Evolutionary conservation across 1,284 basidiomycete species (phyloP).

Genomic region (Ustilago trichophora): DNA sequence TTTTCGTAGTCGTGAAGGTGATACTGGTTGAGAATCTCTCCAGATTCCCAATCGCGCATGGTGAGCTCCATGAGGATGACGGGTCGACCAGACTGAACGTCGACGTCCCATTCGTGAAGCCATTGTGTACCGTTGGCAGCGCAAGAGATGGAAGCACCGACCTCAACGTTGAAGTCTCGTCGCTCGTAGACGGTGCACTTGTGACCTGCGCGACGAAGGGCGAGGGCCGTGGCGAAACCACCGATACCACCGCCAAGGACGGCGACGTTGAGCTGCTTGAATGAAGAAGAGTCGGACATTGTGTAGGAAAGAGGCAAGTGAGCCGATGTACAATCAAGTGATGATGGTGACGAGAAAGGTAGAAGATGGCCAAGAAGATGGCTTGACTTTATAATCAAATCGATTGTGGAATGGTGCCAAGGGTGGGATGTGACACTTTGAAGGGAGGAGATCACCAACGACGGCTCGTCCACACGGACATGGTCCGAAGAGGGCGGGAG

Average conservation of each 20-base stretch:
- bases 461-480: no score
- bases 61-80: conserved; percentile 49
- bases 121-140: conserved; percentile 47
- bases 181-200: conserved; percentile 46
- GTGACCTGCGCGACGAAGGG: conserved; percentile 44
- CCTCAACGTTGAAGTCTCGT: conserved; percentile 43
- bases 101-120: conserved; percentile 44
- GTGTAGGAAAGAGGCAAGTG: not conserved
- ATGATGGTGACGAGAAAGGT: no score
- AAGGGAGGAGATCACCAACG: no score
- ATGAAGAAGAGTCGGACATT: conserved; percentile 28
- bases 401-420: no score
- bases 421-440: no score
- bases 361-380: no score
- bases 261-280: conserved; percentile 46
- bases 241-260: conserved; percentile 48
- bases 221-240: conserved; percentile 31
- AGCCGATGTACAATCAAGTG: no score
- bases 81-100: conserved; percentile 33
- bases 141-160: conserved; percentile 48
- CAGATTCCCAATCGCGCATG: conserved; percentile 46
- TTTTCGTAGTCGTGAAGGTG: conserved; percentile 47
- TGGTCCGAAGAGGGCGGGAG: no score
- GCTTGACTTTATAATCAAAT: no score
- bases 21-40: conserved; percentile 47